Evolutionary conservation across 2,329 filamentous ascomycete genomes (phyloP).

Genomic region (Fusarium succisae): DNA sequence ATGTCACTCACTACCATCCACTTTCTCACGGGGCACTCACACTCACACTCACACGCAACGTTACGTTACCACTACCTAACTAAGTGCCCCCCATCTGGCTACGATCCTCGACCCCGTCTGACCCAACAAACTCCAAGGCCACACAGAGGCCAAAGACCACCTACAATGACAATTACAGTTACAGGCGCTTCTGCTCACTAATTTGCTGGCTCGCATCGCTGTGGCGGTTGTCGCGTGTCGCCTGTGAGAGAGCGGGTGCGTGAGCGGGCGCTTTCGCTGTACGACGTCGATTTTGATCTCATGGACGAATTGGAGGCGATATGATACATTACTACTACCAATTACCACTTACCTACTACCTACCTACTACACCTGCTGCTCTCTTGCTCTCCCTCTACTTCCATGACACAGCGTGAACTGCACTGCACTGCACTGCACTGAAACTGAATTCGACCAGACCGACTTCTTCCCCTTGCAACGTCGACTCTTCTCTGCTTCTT

Average conservation of each 20-base stretch:
- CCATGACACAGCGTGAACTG: conserved; percentile 13
- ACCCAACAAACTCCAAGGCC: conserved; percentile 19
- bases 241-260: not conserved
- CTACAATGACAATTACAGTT: not conserved
- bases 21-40: conserved; percentile 32
- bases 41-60: conserved; percentile 37
- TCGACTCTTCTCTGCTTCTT: conserved; percentile 11
- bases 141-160: conserved; percentile 5
- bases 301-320: conserved; percentile 12
- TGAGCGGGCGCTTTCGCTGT: conserved; percentile 24
- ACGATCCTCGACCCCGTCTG: conserved; percentile 7
- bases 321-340: conserved; percentile 16
- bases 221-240: conserved; percentile 37
- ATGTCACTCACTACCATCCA: conserved; percentile 10
- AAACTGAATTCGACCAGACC: conserved; percentile 9
- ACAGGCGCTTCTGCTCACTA: conserved; percentile 11
- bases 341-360: not conserved
- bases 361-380: not conserved
- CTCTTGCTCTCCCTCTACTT: not conserved
- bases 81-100: not conserved
- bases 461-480: conserved; percentile 24
- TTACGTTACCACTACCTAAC: conserved; percentile 23
- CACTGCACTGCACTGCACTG: not conserved
- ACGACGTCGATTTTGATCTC: conserved; percentile 37
- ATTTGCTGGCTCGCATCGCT: conserved; percentile 15